A percentile compares a stretch with the other conserved stretches of the same genome.
Conservation (phyloP, 2,329 filamentous ascomycete species). For the Talaromyces sp. region DNA sequence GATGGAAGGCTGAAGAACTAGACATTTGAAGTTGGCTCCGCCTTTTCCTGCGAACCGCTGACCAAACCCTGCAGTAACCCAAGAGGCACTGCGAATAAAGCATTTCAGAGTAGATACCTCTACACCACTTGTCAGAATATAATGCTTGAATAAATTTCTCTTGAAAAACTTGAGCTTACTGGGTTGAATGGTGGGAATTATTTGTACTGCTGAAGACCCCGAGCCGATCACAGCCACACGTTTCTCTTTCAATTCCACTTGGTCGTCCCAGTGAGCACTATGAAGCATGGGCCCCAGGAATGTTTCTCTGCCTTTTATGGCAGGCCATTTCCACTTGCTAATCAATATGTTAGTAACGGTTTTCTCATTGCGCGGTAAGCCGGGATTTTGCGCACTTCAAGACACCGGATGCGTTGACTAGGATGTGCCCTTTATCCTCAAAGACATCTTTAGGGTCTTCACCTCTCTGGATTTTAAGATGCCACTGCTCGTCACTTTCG, state of each 20-base stretch:
- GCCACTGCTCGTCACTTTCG: constrained; percentile 32
- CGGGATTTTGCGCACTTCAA: constrained; percentile 6
- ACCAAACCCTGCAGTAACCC: neutral
- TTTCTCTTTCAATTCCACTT: neutral
- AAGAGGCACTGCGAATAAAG: neutral
- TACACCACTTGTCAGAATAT: too few species aligned
- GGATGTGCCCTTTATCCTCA: constrained; percentile 12
- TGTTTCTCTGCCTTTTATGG: neutral
- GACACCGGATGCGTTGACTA: constrained; percentile 16
- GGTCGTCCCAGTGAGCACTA: neutral
- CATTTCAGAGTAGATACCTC: neutral
- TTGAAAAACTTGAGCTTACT: neutral
- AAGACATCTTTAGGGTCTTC: constrained; percentile 4
- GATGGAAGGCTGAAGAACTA: too few species aligned
- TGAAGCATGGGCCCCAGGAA: neutral
- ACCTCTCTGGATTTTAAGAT: constrained; percentile 25
- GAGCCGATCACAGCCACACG: neutral
- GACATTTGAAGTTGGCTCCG: neutral
- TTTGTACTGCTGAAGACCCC: neutral
- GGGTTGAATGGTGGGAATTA: neutral
- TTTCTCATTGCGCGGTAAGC: neutral
- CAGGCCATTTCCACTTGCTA: neutral
- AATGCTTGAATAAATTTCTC: neutral
- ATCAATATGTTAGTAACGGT: neutral
- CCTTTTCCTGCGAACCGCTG: neutral